A percentile compares a stretch with the other conserved stretches of the same genome.
phyloP scores from a whole-genome alignment of 345 rosid genomes.

The Lumnitzera littorea region DNA sequence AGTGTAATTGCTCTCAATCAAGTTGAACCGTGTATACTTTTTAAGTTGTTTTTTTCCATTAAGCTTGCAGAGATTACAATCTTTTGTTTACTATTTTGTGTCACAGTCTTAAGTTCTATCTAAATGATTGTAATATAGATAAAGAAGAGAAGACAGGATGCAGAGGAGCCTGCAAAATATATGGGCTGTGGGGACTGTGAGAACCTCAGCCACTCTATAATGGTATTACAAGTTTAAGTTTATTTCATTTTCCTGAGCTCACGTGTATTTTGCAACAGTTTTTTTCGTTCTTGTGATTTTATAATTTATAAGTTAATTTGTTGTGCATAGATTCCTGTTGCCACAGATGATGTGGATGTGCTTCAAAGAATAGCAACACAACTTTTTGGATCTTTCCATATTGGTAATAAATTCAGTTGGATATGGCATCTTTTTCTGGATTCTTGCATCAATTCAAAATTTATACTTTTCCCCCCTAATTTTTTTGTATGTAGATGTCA shows the following conservation, averaged over 20 bases:
- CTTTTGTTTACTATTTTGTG: neutral
- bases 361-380: conserved; percentile 73
- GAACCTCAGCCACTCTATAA: conserved; percentile 74
- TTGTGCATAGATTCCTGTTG: conserved; percentile 54
- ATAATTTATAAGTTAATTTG: neutral
- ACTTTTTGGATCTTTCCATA: conserved; percentile 62
- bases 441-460: neutral
- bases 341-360: conserved; percentile 72
- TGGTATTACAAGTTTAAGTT: conserved; percentile 31
- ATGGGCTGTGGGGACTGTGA: conserved; percentile 94
- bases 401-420: conserved; percentile 39
- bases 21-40: too few relatives aligned
- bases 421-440: neutral
- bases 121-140: conserved; percentile 33
- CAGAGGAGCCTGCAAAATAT: conserved; percentile 76
- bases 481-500: conserved; percentile 40
- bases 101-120: neutral
- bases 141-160: conserved; percentile 73
- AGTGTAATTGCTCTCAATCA: too few relatives aligned
- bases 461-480: neutral
- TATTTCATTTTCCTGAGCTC: neutral
- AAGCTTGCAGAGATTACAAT: too few relatives aligned
- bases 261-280: neutral
- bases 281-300: neutral
- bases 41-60: too few relatives aligned